A percentile compares a stretch with the other conserved stretches of the same genome.
Conservation (phyloP, 2,329 filamentous ascomycete genomes). For the Colletotrichum cuscutae region DNA sequence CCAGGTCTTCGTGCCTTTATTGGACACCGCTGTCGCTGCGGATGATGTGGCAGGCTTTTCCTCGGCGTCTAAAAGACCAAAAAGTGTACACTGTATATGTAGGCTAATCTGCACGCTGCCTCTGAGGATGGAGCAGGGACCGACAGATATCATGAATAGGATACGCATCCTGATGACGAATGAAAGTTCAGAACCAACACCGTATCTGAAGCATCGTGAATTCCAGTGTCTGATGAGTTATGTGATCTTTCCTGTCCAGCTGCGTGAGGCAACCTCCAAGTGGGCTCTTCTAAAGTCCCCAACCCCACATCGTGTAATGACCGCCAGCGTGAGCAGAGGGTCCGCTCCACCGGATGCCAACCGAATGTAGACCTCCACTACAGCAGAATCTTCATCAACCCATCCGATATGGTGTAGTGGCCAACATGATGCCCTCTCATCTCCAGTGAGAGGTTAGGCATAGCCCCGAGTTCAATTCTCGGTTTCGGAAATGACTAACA, state of each 20-base stretch:
- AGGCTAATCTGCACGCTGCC: constrained; percentile 32
- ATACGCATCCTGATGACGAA: constrained; percentile 25
- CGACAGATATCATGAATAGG: constrained; percentile 30
- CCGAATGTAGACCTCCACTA: not conserved
- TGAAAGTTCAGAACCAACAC: not conserved
- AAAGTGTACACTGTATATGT: constrained; percentile 31
- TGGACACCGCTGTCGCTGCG: constrained; percentile 7
- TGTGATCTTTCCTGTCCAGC: not conserved
- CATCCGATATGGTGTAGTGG: constrained; percentile 12
- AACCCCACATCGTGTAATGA: not conserved
- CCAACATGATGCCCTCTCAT: constrained; percentile 15
- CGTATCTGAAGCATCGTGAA: too few species aligned
- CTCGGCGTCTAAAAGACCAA: constrained; percentile 13
- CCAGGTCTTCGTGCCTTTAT: not conserved
- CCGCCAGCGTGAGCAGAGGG: too few species aligned
- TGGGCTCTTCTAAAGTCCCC: not conserved
- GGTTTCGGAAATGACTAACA: not conserved
- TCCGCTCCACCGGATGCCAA: not conserved
- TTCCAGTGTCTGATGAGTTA: too few species aligned
- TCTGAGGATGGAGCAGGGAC: constrained; percentile 5
- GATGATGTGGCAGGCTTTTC: not conserved
- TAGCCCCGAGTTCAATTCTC: constrained; percentile 22
- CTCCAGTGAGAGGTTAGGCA: not conserved
- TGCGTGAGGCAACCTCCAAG: too few species aligned
- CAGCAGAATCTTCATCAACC: too few species aligned